phyloP scores from a whole-genome alignment of 805 yeast species.

The Metschnikowia matae region DNA sequence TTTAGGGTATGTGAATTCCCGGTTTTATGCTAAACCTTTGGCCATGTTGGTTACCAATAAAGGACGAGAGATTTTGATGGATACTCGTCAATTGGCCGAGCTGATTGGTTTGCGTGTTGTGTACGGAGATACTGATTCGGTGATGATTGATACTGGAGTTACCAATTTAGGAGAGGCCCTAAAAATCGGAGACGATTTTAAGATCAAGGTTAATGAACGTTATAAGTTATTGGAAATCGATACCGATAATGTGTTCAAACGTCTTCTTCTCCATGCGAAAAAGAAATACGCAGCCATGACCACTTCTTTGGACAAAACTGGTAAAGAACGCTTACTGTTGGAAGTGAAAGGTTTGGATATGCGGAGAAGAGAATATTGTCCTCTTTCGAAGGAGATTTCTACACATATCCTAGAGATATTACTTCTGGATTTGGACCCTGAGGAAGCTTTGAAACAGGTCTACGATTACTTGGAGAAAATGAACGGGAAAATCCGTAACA shows the following conservation, averaged over 20 bases:
- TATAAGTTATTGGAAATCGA: slow-evolving; percentile 88
- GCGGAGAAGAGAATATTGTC: slow-evolving; percentile 96
- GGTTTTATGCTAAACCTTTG: slow-evolving; percentile 93
- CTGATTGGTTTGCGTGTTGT: slow-evolving; percentile 77
- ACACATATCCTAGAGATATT: slow-evolving; percentile 67
- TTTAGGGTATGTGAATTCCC: slow-evolving; percentile 83
- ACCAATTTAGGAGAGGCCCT: slow-evolving; percentile 67
- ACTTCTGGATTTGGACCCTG: slow-evolving; percentile 70
- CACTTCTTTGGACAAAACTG: slow-evolving; percentile 50
- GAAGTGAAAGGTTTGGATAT: slow-evolving; percentile 97
- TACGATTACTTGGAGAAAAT: slow-evolving; percentile 68
- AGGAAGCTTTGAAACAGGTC: slow-evolving; percentile 65
- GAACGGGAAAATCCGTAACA: slow-evolving; percentile 51
- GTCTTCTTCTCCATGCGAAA: slow-evolving; percentile 83
- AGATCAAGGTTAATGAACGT: slow-evolving; percentile 79
- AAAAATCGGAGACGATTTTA: slow-evolving; percentile 80
- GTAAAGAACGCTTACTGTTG: slow-evolving; percentile 48
- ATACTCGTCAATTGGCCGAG: slow-evolving; percentile 90
- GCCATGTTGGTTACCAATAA: slow-evolving; percentile 94
- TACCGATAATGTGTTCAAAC: slow-evolving; percentile 87
- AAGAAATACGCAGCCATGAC: slow-evolving; percentile 96
- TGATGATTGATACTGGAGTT: slow-evolving; percentile 92
- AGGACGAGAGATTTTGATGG: slow-evolving; percentile 93
- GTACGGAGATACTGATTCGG: slow-evolving; percentile 98
- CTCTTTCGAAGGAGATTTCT: slow-evolving; percentile 84